Base-by-base conservation (phyloP, 2,329 filamentous ascomycete genomes). In the Colletotrichum incanum region DNA sequence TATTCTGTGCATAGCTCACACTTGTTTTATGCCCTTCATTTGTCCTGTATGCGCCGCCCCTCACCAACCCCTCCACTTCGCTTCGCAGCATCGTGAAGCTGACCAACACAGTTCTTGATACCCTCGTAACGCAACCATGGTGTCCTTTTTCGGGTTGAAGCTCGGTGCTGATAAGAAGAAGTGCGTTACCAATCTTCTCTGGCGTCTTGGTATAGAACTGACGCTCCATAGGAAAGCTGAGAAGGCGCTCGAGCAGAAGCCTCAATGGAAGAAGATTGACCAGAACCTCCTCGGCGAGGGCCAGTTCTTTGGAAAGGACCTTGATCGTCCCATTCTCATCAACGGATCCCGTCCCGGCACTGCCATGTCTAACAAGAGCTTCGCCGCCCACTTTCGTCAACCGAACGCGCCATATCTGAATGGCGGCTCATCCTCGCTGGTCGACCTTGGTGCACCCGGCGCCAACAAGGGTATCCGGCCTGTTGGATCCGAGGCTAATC, bases 91-190 rank as follows among this genome's bases (percentile, higher is more conserved):
- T 31, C 23, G 49, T 23, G 23, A 56, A 37, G 56, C 59, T 72
- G 54, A 72, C 59, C 34, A 47, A 20, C 11, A 14, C 54, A 73
- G 67, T 28, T 71, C 31, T 61, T 60, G 55, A 73, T 67, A 72
- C 56, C 50, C 34, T 71, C 31, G 39, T 37, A 34, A 55, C 68
- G 61, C 68, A 37, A 79, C 20, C 58, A 90, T 90, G 89, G 88
- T 90, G 28, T 89, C 89, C 2, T 88, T 90, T 74, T 89, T 90
- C 74, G 88, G 88, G 61, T 80, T 90, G 77, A 89, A 86, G 78
- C 82, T 90, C 72, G 86, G 87, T 61, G 83, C 84, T 75, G 86
- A 88, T 73, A 89, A 86, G 81, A 90, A 90, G 80, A 89, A 88
- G 84, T 86, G 67, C 41, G 71, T 47, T 11, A 8, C 41, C 14